Evolutionary conservation across 164 flowering plant species (phyloP).

Genomic region (Magnolia officinalis): DNA sequence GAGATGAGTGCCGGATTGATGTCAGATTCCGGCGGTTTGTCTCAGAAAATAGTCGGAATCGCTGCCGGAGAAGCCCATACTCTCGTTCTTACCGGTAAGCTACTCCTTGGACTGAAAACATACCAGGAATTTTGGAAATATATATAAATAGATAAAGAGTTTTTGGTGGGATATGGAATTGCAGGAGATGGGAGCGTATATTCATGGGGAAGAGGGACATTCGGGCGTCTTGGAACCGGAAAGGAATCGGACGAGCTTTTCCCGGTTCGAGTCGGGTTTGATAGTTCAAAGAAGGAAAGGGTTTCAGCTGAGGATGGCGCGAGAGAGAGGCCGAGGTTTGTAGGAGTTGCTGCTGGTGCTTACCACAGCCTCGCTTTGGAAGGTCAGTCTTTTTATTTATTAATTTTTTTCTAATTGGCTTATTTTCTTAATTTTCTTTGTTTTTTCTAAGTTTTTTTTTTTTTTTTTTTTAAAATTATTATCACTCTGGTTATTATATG

Average conservation of each 20-base stretch:
- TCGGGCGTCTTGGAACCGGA: conserved; percentile 81
- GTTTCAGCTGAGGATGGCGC: background rate
- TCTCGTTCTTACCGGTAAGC: conserved; percentile 65
- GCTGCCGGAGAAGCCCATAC: conserved; percentile 90
- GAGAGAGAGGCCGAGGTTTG: conserved; percentile 35
- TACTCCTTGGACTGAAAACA: background rate
- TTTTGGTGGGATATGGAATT: conserved; percentile 10
- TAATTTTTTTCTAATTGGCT: background rate
- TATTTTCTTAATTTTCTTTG: background rate
- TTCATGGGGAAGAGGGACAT: conserved; percentile 91
- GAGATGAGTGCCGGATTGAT: conserved; percentile 12
- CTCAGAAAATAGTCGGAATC: conserved; percentile 44
- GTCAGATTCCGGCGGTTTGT: conserved; percentile 16
- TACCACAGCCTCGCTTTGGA: conserved; percentile 90
- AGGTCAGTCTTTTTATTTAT: conserved; percentile 31
- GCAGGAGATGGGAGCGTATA: conserved; percentile 68
- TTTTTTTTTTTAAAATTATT: too few relatives aligned
- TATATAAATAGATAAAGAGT: background rate
- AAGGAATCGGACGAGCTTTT: conserved; percentile 59
- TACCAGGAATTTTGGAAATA: background rate
- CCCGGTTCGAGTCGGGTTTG: conserved; percentile 60
- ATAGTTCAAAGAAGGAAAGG: conserved; percentile 12
- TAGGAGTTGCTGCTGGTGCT: conserved; percentile 83
- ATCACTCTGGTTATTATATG: too few relatives aligned
- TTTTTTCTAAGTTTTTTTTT: background rate